Percentiles rank a stretch among this genome's conserved stretches.
phyloP scores from a whole-genome alignment of 2,329 filamentous ascomycete genomes.

The Colletotrichum agaves region DNA sequence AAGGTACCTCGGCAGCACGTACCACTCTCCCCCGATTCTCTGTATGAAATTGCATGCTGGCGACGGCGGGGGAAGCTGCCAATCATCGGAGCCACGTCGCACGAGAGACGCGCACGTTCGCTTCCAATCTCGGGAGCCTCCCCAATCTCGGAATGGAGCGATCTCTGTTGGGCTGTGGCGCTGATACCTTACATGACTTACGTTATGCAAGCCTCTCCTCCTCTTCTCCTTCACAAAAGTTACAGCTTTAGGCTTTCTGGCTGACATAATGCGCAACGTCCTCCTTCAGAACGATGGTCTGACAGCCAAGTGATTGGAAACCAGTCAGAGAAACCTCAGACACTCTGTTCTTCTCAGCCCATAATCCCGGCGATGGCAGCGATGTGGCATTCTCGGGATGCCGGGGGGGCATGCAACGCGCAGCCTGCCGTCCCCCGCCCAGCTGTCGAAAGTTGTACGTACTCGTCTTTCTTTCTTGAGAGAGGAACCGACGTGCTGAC shows the following conservation, averaged over 20 bases:
- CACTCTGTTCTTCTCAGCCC: no score
- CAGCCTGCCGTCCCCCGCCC: neutral
- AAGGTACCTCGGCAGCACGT: no score
- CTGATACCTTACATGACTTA: no score
- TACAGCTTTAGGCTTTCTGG: no score
- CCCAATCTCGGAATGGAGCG: constrained; percentile 35
- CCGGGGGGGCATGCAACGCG: constrained; percentile 10
- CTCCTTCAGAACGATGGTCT: neutral
- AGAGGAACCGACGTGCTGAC: neutral
- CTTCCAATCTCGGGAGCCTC: constrained; percentile 22
- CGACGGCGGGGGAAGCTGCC: constrained; percentile 1
- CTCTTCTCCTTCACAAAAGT: no score
- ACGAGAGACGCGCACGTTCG: constrained; percentile 31
- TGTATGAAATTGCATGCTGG: no score
- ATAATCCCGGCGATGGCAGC: no score
- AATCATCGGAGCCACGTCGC: constrained; percentile 16
- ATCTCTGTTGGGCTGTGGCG: constrained; percentile 7
- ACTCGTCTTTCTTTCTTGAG: neutral
- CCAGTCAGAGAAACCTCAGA: constrained; percentile 20
- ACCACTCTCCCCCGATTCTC: no score
- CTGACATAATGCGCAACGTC: no score
- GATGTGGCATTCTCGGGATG: constrained; percentile 23
- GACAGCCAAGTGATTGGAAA: constrained; percentile 22
- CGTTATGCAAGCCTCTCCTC: neutral
- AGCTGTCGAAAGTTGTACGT: no score